Evolutionary conservation across 805 yeast species (phyloP).

Genomic region (Lipomyces chichibuensis): DNA sequence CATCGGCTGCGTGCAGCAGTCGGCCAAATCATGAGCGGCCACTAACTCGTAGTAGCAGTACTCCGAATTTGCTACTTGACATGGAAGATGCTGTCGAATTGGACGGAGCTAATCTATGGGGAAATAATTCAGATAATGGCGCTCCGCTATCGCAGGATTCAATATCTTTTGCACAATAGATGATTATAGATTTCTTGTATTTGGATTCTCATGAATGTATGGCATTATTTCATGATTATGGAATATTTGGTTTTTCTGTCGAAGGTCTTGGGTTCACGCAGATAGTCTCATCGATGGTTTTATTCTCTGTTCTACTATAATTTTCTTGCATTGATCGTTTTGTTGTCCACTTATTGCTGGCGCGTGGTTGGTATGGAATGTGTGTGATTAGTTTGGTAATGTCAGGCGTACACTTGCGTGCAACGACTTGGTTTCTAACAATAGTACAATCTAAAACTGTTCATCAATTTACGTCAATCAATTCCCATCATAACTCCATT

Average conservation of each 20-base stretch:
- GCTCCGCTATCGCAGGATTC: neutral
- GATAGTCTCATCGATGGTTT: neutral
- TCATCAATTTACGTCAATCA: neutral
- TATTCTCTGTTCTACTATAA: neutral
- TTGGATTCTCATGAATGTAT: neutral
- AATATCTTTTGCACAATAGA: neutral
- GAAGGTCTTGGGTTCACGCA: neutral
- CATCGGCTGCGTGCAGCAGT: neutral
- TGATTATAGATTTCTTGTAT: neutral
- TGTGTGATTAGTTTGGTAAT: neutral
- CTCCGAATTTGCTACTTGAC: conserved; percentile 5
- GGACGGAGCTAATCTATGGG: conserved; percentile 4
- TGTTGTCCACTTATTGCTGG: neutral
- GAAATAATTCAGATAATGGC: neutral
- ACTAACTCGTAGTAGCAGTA: neutral
- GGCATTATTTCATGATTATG: neutral
- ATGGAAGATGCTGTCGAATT: conserved; percentile 1
- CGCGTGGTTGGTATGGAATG: neutral
- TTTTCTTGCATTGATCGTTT: neutral
- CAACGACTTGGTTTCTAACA: too few species aligned
- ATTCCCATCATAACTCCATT: neutral
- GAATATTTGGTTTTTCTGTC: neutral
- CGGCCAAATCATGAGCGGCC: neutral
- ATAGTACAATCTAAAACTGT: too few species aligned
- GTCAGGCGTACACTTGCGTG: neutral